Evolutionary conservation across 164 flowering plant genomes (phyloP).

Genomic region (Litsea cubeba): DNA sequence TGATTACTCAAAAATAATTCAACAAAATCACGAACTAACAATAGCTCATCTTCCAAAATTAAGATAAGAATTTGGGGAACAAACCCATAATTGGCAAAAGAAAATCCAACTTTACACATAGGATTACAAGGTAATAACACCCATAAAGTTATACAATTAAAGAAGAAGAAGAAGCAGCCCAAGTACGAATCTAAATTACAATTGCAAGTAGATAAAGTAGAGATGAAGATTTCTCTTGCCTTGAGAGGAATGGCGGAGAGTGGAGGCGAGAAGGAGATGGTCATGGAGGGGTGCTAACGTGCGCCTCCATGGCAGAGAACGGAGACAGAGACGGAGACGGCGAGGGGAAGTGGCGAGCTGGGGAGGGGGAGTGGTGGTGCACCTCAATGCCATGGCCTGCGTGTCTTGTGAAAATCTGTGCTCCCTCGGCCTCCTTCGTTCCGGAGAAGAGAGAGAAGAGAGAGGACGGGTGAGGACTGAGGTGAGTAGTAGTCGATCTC

Average conservation of each 20-base stretch:
- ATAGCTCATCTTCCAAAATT: too few species aligned
- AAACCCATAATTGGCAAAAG: too few species aligned
- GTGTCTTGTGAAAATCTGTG: neutral
- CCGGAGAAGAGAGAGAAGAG: neutral
- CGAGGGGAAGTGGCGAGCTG: conserved; percentile 27
- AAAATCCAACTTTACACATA: too few species aligned
- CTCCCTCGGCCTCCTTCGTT: neutral
- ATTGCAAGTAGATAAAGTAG: too few species aligned
- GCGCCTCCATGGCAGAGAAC: conserved; percentile 35
- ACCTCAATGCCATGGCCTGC: conserved; percentile 34
- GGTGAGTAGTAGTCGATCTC: conserved; percentile 21
- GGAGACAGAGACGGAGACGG: conserved; percentile 6
- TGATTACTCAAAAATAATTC: too few species aligned
- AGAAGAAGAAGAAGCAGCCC: too few species aligned
- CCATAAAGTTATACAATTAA: too few species aligned
- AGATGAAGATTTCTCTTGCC: conserved; percentile 7
- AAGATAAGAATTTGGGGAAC: too few species aligned
- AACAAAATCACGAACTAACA: too few species aligned
- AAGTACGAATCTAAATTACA: too few species aligned
- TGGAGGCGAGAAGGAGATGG: conserved; percentile 16
- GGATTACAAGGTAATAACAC: too few species aligned
- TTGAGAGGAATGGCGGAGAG: conserved; percentile 10
- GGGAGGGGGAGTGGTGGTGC: conserved; percentile 22
- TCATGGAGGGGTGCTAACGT: conserved; percentile 19
- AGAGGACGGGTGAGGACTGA: neutral